phyloP scores from a whole-genome alignment of 139 green algal species.

The Volvox reticuliferus region DNA sequence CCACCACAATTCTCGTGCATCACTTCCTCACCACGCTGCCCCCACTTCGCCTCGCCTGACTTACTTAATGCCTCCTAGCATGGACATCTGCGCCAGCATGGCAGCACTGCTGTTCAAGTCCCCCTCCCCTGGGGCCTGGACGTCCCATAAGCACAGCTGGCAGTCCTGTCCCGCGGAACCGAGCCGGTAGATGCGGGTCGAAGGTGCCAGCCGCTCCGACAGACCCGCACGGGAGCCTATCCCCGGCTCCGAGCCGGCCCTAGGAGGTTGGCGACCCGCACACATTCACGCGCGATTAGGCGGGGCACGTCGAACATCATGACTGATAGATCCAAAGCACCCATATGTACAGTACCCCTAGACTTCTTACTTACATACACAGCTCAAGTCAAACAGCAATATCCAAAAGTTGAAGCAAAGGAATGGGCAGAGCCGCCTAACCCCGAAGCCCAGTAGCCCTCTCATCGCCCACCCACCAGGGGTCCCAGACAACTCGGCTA shows the following conservation, averaged over 20 bases:
- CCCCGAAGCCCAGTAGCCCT: too few species aligned
- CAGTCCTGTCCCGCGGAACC: slow-evolving; percentile 87
- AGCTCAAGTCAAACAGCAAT: too few species aligned
- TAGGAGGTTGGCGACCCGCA: background rate
- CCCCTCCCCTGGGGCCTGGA: slow-evolving; percentile 58
- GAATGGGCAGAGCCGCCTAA: too few species aligned
- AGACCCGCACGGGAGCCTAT: background rate
- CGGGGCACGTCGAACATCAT: too few species aligned
- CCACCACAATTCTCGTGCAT: too few species aligned
- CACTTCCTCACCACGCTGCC: background rate
- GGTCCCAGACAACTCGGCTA: slow-evolving; percentile 81
- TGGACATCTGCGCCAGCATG: slow-evolving; percentile 29
- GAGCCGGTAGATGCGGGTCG: slow-evolving; percentile 75
- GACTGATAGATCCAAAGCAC: too few species aligned
- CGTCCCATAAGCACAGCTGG: slow-evolving; percentile 88
- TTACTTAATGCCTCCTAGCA: slow-evolving; percentile 50
- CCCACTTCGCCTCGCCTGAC: background rate
- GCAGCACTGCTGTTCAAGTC: slow-evolving; percentile 29
- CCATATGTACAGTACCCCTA: too few species aligned
- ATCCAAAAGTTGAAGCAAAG: too few species aligned
- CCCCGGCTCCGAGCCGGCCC: slow-evolving; percentile 12
- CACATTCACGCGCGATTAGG: background rate
- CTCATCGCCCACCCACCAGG: slow-evolving; percentile 48
- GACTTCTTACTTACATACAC: too few species aligned
- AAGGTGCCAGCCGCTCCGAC: slow-evolving; percentile 11